Conservation (phyloP, 2,329 filamentous ascomycete species). For the Cordyceps militaris region DNA sequence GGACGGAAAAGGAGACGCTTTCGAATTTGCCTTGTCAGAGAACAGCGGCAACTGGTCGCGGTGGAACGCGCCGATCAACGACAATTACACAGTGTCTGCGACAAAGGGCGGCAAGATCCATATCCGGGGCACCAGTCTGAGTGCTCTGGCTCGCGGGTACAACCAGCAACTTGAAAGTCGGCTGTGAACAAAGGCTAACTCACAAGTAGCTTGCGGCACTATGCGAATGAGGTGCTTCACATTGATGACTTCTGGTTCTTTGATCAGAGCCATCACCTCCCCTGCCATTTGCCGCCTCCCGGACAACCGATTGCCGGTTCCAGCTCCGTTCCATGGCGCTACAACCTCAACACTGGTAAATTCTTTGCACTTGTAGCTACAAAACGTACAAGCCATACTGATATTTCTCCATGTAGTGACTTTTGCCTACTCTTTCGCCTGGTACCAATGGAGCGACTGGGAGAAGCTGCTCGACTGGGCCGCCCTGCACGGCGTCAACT, state of each 20-base stretch:
- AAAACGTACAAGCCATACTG: neutral
- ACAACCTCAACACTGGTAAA: slow-evolving; percentile 43
- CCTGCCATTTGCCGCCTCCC: slow-evolving; percentile 9
- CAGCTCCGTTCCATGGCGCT: slow-evolving; percentile 22
- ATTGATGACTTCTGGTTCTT: slow-evolving; percentile 18
- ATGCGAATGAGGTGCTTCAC: slow-evolving; percentile 16
- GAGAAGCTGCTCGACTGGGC: slow-evolving; percentile 46
- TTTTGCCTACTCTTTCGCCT: slow-evolving; percentile 3
- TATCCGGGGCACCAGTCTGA: slow-evolving; percentile 17
- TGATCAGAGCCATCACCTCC: slow-evolving; percentile 1
- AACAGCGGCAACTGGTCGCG: slow-evolving; percentile 16
- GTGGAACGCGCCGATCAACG: slow-evolving; percentile 17
- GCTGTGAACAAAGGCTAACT: neutral
- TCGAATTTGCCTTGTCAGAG: slow-evolving; percentile 16
- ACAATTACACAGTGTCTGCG: slow-evolving; percentile 17
- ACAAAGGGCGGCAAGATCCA: slow-evolving; percentile 14
- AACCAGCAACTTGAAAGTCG: neutral
- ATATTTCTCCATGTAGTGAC: neutral
- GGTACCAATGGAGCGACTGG: slow-evolving; percentile 41
- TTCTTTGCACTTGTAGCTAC: neutral
- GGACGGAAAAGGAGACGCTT: slow-evolving; percentile 11
- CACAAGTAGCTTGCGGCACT: slow-evolving; percentile 15
- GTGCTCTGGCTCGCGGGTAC: slow-evolving; percentile 19
- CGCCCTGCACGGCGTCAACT: slow-evolving; percentile 41
- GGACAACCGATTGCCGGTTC: neutral